Conservation (phyloP, 2,329 filamentous ascomycete genomes). For the Alternaria alternata region DNA sequence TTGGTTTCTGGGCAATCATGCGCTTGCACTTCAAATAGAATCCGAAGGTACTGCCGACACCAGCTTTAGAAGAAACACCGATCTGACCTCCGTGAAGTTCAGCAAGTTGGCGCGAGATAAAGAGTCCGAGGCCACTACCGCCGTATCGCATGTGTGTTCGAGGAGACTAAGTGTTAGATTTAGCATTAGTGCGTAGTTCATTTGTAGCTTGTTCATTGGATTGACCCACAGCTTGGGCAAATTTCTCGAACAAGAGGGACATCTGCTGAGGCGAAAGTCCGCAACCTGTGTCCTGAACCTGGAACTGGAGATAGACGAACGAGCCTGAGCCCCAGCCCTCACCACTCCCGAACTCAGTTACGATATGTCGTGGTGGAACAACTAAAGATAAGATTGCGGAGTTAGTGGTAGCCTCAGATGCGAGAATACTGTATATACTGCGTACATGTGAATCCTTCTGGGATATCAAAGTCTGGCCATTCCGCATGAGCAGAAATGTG, state of each 20-base stretch:
- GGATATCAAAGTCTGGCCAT: conserved; percentile 25
- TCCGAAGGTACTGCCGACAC: conserved; percentile 44
- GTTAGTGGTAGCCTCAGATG: neutral
- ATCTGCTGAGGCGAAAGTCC: conserved; percentile 44
- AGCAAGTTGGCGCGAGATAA: conserved; percentile 47
- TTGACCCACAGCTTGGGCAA: conserved; percentile 32
- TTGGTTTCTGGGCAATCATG: conserved; percentile 14
- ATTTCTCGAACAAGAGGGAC: conserved; percentile 42
- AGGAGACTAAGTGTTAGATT: conserved; percentile 26
- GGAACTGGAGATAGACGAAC: conserved; percentile 38
- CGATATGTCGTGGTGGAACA: conserved; percentile 31
- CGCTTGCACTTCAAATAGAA: conserved; percentile 44
- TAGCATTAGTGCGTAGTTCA: neutral
- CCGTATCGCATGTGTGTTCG: conserved; percentile 47
- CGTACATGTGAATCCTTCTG: conserved; percentile 29
- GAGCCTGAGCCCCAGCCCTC: conserved; percentile 42
- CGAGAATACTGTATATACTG: neutral
- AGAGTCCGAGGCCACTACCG: conserved; percentile 48
- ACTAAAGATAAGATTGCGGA: neutral
- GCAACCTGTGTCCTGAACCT: conserved; percentile 45
- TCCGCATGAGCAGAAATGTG: conserved; percentile 50
- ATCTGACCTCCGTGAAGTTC: conserved; percentile 49
- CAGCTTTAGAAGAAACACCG: conserved; percentile 41
- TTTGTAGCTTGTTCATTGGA: neutral
- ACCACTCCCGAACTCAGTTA: conserved; percentile 25